Base-by-base conservation (phyloP, 2,329 filamentous ascomycete genomes). In the Aspergillus hortae region DNA sequence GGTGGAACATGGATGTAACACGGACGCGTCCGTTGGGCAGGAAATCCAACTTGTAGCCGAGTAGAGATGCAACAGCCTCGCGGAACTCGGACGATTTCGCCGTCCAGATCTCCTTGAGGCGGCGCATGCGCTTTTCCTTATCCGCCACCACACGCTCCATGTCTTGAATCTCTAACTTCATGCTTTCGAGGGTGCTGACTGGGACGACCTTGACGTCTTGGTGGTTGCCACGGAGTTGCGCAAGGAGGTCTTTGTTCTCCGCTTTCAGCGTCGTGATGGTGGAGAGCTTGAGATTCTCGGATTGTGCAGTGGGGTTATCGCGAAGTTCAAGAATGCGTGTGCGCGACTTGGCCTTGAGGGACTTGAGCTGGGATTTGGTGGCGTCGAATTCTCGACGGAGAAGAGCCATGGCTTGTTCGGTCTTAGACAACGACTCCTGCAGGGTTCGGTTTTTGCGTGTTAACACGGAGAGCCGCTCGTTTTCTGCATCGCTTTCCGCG, bases 21-120 rank as follows among this genome's bases (percentile, higher is more conserved):
- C 90, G 87, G 73, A 96, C 95, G 64, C 95, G 92, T 40, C 94
- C 94, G 69, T 96, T 96, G n/a, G 92, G 91, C 68, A 96, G 87
- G 69, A 99, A 97, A 30, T 94, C 91, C 11, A 97, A 84, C 48
- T 92, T 92, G 88, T 92, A 99, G 0, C 94, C 94, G 0, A 99
- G 80, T 0, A 96, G 87, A 17, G 86, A 90, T 57, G 92, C 92
- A 53, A 99, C 92, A 30, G 92, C 90, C 73, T 97, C 91, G 46
- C 95, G 90, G 75, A 99, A 97, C 74, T 99, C 94, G 62, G 88
- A 85, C 1, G 89, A 91, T 70, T 97, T 99, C 60, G 88, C 83
- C 0, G 84, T 84, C 88, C 90, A 99, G 52, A 97, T 94, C 66
- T 96, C 89, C 62, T 95, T 95, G 11, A 97, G 84, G 2, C 94